These are phyloP conservation scores for Pseudotulostoma volvatum DNA, from an alignment of 495 filamentous ascomycete species.

Conservation along the genomic window DNA sequence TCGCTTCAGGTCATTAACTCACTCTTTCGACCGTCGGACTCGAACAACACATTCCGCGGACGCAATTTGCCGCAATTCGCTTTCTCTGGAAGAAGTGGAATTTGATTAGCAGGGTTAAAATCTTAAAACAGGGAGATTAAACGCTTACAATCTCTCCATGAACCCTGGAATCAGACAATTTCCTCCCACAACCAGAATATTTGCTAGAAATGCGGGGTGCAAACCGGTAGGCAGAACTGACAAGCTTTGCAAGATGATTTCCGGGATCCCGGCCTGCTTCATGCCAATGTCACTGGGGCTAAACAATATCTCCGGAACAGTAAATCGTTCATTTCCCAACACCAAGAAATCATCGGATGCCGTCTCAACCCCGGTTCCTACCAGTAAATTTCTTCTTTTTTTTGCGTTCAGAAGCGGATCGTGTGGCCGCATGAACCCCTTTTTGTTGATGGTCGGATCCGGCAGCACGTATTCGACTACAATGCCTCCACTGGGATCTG, in stretches of 20 bases:
- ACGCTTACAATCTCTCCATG: slow-evolving; percentile 50
- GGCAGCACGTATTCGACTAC: slow-evolving; percentile 87
- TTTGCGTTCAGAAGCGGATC: slow-evolving; percentile 46
- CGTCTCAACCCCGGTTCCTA: slow-evolving; percentile 35
- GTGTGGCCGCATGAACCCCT: slow-evolving; percentile 61
- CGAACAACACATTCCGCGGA: slow-evolving; percentile 64
- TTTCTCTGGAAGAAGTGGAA: slow-evolving; percentile 26
- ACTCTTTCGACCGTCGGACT: slow-evolving; percentile 52
- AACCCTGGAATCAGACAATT: slow-evolving; percentile 70
- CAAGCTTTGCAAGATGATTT: slow-evolving; percentile 66
- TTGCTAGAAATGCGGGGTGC: slow-evolving; percentile 65
- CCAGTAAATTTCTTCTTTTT: slow-evolving; percentile 36
- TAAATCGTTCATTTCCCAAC: slow-evolving; percentile 80
- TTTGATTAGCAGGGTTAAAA: neutral
- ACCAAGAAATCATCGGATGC: slow-evolving; percentile 68
- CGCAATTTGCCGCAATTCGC: slow-evolving; percentile 56
- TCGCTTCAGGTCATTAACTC: slow-evolving; percentile 9
- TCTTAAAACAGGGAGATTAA: neutral
- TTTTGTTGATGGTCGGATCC: slow-evolving; percentile 61
- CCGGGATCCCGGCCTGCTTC: slow-evolving; percentile 66
- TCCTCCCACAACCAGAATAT: slow-evolving; percentile 79
- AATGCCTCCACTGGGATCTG: slow-evolving; percentile 42
- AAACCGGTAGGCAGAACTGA: slow-evolving; percentile 57
- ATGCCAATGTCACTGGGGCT: slow-evolving; percentile 74
- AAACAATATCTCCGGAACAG: slow-evolving; percentile 81